Percentiles rank a stretch among this genome's conserved stretches.
phyloP scores from a whole-genome alignment of 2,329 filamentous ascomycete genomes.

The Aspergillus melleus region DNA sequence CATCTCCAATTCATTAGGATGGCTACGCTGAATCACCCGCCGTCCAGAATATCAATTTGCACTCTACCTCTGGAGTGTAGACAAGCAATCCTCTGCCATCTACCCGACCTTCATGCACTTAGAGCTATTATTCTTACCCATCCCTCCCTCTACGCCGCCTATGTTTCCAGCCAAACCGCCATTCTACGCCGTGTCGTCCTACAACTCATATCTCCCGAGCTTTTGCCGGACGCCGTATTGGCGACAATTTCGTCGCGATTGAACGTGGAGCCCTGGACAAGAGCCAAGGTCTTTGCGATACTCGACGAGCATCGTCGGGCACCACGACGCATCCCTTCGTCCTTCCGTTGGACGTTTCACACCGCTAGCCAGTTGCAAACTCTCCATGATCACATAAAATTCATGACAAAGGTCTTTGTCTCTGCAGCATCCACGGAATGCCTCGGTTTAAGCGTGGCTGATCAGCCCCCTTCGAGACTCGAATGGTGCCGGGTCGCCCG shows the following conservation, averaged over 20 bases:
- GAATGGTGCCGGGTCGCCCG: conserved; percentile 6
- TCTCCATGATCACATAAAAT: too few relatives aligned
- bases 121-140: not conserved
- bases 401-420: not conserved
- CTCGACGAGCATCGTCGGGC: not conserved
- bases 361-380: not conserved
- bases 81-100: not conserved
- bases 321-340: not conserved
- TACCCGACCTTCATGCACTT: not conserved
- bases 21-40: too few relatives aligned
- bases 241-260: not conserved
- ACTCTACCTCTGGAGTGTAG: not conserved
- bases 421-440: not conserved
- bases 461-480: not conserved
- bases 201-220: not conserved
- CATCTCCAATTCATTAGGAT: too few relatives aligned
- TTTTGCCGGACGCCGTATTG: not conserved
- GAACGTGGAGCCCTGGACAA: not conserved
- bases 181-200: not conserved
- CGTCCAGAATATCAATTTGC: too few relatives aligned
- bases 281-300: not conserved
- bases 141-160: not conserved
- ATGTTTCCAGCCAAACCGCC: not conserved
- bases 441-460: too few relatives aligned
- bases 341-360: not conserved